phyloP scores from a whole-genome alignment of 2,329 filamentous ascomycete genomes.

The Huntiella decipiens region DNA sequence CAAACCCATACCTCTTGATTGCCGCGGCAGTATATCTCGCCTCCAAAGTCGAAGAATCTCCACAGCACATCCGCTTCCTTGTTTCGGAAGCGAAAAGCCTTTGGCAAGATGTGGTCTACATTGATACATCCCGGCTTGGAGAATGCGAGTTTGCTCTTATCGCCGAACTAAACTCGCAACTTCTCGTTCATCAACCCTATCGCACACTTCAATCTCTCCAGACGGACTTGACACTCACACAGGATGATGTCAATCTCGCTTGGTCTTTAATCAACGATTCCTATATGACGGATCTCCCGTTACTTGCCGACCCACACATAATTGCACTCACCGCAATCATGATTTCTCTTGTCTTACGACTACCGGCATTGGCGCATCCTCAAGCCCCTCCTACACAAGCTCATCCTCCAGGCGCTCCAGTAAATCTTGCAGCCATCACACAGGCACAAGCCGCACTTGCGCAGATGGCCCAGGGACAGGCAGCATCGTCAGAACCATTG shows the following conservation, averaged over 20 bases:
- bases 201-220: slow-evolving; percentile 58
- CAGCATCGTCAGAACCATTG: neutral
- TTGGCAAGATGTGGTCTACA: slow-evolving; percentile 60
- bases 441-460: slow-evolving; percentile 1
- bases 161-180: slow-evolving; percentile 72
- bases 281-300: slow-evolving; percentile 77
- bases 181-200: slow-evolving; percentile 84
- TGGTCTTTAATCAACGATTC: slow-evolving; percentile 80
- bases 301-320: slow-evolving; percentile 70
- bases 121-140: slow-evolving; percentile 67
- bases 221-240: slow-evolving; percentile 47
- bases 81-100: slow-evolving; percentile 69
- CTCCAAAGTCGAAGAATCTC: slow-evolving; percentile 95
- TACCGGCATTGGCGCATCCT: slow-evolving; percentile 19
- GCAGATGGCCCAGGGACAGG: slow-evolving; percentile 1
- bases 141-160: slow-evolving; percentile 91
- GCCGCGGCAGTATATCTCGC: slow-evolving; percentile 90
- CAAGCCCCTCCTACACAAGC: slow-evolving; percentile 21
- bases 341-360: slow-evolving; percentile 64
- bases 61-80: slow-evolving; percentile 85
- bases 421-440: slow-evolving; percentile 3
- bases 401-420: slow-evolving; percentile 1
- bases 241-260: slow-evolving; percentile 60
- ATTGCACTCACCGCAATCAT: slow-evolving; percentile 77
- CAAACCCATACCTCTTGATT: slow-evolving; percentile 82